phyloP scores from a whole-genome alignment of 176 grass and related monocot genomes.

The Hsuehochloa calcarea region DNA sequence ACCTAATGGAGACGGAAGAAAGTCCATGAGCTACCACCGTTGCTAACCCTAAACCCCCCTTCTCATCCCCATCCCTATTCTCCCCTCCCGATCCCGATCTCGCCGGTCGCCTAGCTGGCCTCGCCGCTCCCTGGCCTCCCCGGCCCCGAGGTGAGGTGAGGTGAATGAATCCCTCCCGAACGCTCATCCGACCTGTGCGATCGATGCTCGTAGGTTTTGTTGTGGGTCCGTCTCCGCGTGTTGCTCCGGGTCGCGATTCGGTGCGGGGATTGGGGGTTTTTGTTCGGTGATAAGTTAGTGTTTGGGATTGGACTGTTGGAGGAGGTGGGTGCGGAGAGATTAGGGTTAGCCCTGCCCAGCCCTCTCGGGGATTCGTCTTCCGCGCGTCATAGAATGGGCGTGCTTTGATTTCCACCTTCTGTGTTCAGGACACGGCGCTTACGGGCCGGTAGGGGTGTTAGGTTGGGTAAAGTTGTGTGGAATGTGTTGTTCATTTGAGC shows the following conservation, averaged over 20 bases:
- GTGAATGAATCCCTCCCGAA: background rate
- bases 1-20: background rate
- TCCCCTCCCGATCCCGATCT: background rate
- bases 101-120: background rate
- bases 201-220: background rate
- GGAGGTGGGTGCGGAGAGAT: background rate
- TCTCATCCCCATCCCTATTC: background rate
- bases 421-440: too few species aligned
- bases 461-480: background rate
- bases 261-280: background rate
- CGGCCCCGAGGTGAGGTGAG: background rate
- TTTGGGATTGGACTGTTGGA: background rate
- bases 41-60: constrained; percentile 38
- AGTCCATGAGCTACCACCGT: background rate
- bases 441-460: background rate
- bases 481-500: background rate
- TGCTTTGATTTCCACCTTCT: too few species aligned
- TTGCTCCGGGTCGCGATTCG: background rate
- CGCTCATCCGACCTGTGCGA: background rate
- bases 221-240: background rate
- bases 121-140: background rate
- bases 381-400: background rate
- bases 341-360: background rate
- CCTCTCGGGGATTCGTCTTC: background rate
- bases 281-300: background rate